phyloP scores from a whole-genome alignment of 768 basidiomycete genomes.

The Leccinum obscurum region DNA sequence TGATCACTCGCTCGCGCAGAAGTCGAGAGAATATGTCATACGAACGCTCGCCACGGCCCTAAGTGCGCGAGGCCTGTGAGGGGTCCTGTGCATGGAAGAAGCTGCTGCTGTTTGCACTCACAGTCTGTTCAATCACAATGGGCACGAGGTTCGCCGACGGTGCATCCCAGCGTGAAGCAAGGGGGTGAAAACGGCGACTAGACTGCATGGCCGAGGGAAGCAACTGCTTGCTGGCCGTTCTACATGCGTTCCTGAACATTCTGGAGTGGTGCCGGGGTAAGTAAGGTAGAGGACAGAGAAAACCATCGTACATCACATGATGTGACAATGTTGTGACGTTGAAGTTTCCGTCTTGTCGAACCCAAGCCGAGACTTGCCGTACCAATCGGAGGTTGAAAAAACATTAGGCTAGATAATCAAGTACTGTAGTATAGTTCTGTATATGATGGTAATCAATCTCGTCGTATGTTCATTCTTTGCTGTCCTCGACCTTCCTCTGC shows the following conservation, averaged over 20 bases:
- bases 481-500: too few species aligned
- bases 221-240: slow-evolving; percentile 20
- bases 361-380: too few species aligned
- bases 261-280: slow-evolving; percentile 6
- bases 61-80: slow-evolving; percentile 19
- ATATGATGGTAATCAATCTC: too few species aligned
- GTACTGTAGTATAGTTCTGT: too few species aligned
- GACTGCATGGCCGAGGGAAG: slow-evolving; percentile 13
- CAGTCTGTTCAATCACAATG: slow-evolving; percentile 92
- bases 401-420: too few species aligned
- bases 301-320: too few species aligned
- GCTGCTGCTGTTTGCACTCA: slow-evolving; percentile 33
- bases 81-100: slow-evolving; percentile 6
- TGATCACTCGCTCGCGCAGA: slow-evolving; percentile 90
- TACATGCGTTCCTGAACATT: slow-evolving; percentile 34
- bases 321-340: too few species aligned
- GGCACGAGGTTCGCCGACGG: slow-evolving; percentile 74
- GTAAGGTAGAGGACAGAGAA: neutral
- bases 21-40: slow-evolving; percentile 97
- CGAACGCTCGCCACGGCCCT: slow-evolving; percentile 86
- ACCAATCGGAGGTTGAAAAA: too few species aligned
- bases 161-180: slow-evolving; percentile 45
- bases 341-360: too few species aligned
- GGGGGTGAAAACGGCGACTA: slow-evolving; percentile 54
- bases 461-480: too few species aligned